A percentile compares a stretch with the other conserved stretches of the same genome.
Conservation (phyloP, 2,329 filamentous ascomycete genomes). For the Penicillium paneum region DNA sequence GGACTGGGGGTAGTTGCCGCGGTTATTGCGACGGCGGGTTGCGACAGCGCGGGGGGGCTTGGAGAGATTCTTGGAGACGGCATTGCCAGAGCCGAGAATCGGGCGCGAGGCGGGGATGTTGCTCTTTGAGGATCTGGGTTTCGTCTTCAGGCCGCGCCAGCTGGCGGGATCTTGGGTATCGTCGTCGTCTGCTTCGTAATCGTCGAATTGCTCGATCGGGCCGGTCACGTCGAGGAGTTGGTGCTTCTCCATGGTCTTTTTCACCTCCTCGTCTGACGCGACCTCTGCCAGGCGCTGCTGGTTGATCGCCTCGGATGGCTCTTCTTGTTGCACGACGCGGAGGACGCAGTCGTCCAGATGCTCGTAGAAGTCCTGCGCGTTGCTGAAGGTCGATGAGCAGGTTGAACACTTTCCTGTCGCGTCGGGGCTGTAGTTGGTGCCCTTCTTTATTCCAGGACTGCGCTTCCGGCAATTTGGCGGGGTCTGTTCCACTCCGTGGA, state of each 20-base stretch:
- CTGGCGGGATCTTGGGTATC: slow-evolving; percentile 50
- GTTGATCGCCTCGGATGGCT: slow-evolving; percentile 58
- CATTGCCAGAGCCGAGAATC: slow-evolving; percentile 48
- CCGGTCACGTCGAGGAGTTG: slow-evolving; percentile 50
- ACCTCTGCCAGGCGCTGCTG: slow-evolving; percentile 56
- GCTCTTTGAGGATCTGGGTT: slow-evolving; percentile 48
- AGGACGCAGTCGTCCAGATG: slow-evolving; percentile 74
- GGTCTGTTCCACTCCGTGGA: slow-evolving; percentile 89
- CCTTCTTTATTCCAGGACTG: slow-evolving; percentile 57
- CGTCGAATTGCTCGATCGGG: slow-evolving; percentile 49
- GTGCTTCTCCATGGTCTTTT: slow-evolving; percentile 58
- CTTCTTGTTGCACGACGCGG: slow-evolving; percentile 59
- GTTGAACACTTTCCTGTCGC: slow-evolving; percentile 88
- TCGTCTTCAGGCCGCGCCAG: slow-evolving; percentile 48
- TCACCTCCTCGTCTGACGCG: slow-evolving; percentile 56
- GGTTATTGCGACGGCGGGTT: slow-evolving; percentile 78
- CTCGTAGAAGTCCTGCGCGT: slow-evolving; percentile 95
- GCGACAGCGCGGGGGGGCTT: slow-evolving; percentile 60
- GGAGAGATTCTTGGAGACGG: slow-evolving; percentile 40
- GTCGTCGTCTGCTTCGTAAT: slow-evolving; percentile 54
- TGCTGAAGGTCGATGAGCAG: slow-evolving; percentile 77
- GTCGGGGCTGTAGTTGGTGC: slow-evolving; percentile 69
- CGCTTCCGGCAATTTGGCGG: slow-evolving; percentile 88
- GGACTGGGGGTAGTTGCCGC: slow-evolving; percentile 86
- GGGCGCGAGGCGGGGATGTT: slow-evolving; percentile 51